A percentile compares a stretch with the other conserved stretches of the same genome.
These are phyloP conservation scores for Zygoascus meyerae DNA, from an alignment of 1,139 yeast genomes.

Conservation along the genomic window DNA sequence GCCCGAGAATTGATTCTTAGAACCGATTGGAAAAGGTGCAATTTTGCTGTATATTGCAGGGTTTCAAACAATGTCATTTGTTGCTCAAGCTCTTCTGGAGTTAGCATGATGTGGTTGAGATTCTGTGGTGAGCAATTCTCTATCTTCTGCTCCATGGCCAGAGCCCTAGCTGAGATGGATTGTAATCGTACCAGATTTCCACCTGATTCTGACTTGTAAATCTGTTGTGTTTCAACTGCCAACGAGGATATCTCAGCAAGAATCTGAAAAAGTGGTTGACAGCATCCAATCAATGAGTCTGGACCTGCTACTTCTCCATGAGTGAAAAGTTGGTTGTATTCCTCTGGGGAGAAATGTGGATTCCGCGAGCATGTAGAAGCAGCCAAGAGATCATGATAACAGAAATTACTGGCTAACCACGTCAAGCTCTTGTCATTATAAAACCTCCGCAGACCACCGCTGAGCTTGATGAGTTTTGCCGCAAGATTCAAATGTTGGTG, in stretches of 20 bases:
- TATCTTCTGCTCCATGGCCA: slow-evolving; percentile 45
- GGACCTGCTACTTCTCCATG: slow-evolving; percentile 34
- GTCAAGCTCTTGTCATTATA: slow-evolving; percentile 54
- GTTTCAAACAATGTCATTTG: slow-evolving; percentile 69
- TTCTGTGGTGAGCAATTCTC: slow-evolving; percentile 51
- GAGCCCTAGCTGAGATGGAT: slow-evolving; percentile 29
- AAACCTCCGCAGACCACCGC: slow-evolving; percentile 34
- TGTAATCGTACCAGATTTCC: slow-evolving; percentile 23
- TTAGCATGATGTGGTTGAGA: slow-evolving; percentile 42
- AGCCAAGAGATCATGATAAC: slow-evolving; percentile 73
- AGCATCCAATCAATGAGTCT: slow-evolving; percentile 69
- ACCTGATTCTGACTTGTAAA: slow-evolving; percentile 29
- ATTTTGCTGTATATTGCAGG: slow-evolving; percentile 62
- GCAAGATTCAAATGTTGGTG: slow-evolving; percentile 26
- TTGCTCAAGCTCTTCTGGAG: slow-evolving; percentile 52
- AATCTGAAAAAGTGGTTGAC: slow-evolving; percentile 57
- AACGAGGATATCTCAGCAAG: slow-evolving; percentile 66
- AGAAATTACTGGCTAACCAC: slow-evolving; percentile 76
- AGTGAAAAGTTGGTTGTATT: slow-evolving; percentile 48
- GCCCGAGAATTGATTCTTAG: slow-evolving; percentile 56
- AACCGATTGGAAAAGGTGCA: slow-evolving; percentile 62
- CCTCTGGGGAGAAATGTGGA: slow-evolving; percentile 30
- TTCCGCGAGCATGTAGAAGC: slow-evolving; percentile 41
- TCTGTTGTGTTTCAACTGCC: slow-evolving; percentile 41
- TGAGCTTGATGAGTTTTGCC: slow-evolving; percentile 24